Evolutionary conservation across 2,329 filamentous ascomycete species (phyloP), one percentile per base, ranked within the genome.

Genomic region (Diaporthe citri): DNA sequence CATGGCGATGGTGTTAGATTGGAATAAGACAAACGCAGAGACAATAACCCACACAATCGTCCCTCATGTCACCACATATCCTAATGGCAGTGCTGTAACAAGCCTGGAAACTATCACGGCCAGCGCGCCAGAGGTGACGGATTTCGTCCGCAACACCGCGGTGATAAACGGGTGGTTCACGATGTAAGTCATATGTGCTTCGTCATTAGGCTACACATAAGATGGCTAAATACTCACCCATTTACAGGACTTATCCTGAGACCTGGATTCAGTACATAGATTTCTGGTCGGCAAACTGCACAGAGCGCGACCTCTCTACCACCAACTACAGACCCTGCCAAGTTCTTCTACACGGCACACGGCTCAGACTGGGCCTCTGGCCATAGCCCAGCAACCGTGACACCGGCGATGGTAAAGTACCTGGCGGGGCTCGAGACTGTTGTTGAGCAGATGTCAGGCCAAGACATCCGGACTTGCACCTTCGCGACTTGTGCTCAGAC

Each of bases 231-330:
- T 25, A 55, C 34, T 55, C 3, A 69, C n/a, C 34, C n/a, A 17
- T 41, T 5, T 28, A 69, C 10, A 69, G 64, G 64, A 69, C 64
- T 12, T 69, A 69, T 10, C 64, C 64, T 1, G 48, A 55, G 64
- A 69, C 64, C 9, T 69, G 64, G 64, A 20, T 69, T 1, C 51
- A 69, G n/a, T 69, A 69, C 34, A 25, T 69, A 8, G 64, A 69
- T 39, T 69, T 69, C 34, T 69, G 64, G 64, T 69, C 64, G 28
- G 64, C 64, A 25, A 69, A 69, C n/a, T 69, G 64, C 34, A 69
- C 64, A 69, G 48, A 69, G n/a, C 64, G 64, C 34, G 64, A 69
- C 34, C 48, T 55, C 8, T 41, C n/a, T 25, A 69, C 34, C 5
- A 39, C 34, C n/a, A 48, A 39, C n/a, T 7, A 69, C 64, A n/a